Percentiles rank a stretch among this genome's conserved stretches.
Conservation (phyloP, 257 asterid genomes). For the Solanum chmielewskii region DNA sequence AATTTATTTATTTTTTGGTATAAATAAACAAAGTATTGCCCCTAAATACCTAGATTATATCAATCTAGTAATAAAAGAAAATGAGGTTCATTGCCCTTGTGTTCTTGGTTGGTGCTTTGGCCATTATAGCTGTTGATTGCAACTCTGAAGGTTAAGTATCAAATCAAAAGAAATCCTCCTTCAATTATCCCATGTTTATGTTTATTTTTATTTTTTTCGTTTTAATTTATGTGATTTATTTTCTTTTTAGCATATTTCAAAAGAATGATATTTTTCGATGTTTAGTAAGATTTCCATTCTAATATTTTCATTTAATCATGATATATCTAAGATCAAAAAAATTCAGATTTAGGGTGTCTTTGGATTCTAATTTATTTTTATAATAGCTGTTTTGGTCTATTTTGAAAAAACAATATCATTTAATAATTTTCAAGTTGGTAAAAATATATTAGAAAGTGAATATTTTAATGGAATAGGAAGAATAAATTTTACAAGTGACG, state of each 20-base stretch:
- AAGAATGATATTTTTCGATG: not conserved
- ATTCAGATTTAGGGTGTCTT: not conserved
- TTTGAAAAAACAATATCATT: not conserved
- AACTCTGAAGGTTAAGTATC: not conserved
- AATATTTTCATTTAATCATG: not conserved
- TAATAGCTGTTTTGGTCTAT: not conserved
- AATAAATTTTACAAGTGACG: not conserved
- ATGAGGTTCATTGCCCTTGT: slow-evolving; percentile 3
- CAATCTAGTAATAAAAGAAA: not conserved
- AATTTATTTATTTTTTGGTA: not conserved
- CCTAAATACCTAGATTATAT: not conserved
- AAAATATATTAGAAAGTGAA: not conserved
- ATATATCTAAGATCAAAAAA: not conserved
- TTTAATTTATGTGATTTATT: not conserved
- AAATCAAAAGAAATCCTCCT: too few species aligned
- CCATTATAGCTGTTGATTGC: slow-evolving; percentile 2
- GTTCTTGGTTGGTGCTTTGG: slow-evolving; percentile 11
- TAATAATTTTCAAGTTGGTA: not conserved
- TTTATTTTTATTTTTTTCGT: not conserved
- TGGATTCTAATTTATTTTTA: not conserved
- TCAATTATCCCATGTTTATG: not conserved
- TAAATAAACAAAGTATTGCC: not conserved
- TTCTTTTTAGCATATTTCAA: not conserved
- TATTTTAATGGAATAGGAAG: not conserved
- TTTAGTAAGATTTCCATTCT: not conserved